A percentile compares a stretch with the other conserved stretches of the same genome.
phyloP scores from a whole-genome alignment of 2,329 filamentous ascomycete genomes.

The Apiospora arundinis region DNA sequence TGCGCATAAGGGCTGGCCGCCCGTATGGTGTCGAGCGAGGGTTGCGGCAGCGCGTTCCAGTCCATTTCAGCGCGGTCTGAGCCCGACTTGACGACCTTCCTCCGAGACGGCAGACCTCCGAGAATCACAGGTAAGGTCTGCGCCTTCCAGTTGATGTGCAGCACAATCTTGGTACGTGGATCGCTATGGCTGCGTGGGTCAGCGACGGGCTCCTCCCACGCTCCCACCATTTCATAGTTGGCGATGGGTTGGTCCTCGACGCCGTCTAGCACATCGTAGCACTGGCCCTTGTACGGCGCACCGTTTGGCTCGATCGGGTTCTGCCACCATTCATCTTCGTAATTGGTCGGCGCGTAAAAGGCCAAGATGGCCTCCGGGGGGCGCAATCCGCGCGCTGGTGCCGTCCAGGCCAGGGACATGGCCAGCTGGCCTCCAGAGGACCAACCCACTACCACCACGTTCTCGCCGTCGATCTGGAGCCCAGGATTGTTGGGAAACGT shows the following conservation, averaged over 20 bases:
- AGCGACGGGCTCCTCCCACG: conserved; percentile 21
- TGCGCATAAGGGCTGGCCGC: conserved; percentile 36
- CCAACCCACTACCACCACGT: conserved; percentile 53
- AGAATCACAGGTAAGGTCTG: conserved; percentile 37
- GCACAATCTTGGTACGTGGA: conserved; percentile 35
- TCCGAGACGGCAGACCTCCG: conserved; percentile 31
- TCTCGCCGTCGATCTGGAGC: conserved; percentile 36
- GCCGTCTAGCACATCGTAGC: conserved; percentile 38
- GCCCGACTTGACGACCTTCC: conserved; percentile 18
- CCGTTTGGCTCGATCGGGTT: conserved; percentile 30
- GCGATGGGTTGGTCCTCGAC: conserved; percentile 34
- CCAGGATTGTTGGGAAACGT: background rate
- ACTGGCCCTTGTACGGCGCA: conserved; percentile 20
- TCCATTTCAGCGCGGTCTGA: conserved; percentile 11
- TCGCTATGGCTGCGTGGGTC: conserved; percentile 29
- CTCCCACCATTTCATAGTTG: conserved; percentile 29
- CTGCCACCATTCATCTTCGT: conserved; percentile 29
- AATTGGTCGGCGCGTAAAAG: conserved; percentile 49
- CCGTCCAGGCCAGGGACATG: conserved; percentile 49
- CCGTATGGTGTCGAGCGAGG: conserved; percentile 25
- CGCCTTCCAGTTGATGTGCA: conserved; percentile 40
- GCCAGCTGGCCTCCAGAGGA: conserved; percentile 55
- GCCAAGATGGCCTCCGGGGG: conserved; percentile 50
- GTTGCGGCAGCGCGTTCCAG: conserved; percentile 28
- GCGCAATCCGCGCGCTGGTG: conserved; percentile 34